phyloP scores from a whole-genome alignment of 805 yeast species.

The Millerozyma miso region DNA sequence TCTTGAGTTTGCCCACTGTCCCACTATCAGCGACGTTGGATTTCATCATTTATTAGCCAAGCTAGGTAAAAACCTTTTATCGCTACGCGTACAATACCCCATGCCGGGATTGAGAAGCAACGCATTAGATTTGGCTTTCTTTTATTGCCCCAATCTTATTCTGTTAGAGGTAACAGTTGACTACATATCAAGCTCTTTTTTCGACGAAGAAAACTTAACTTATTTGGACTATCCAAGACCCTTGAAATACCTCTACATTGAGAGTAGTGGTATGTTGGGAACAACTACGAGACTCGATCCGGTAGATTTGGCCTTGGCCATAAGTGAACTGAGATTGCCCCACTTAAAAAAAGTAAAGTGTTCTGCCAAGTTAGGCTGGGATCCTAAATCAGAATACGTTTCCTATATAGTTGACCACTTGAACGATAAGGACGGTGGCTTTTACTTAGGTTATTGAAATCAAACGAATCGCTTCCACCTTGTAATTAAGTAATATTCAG shows the following conservation, averaged over 20 bases:
- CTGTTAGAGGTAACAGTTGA: slow-evolving; percentile 73
- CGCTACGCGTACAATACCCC: slow-evolving; percentile 75
- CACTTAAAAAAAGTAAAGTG: slow-evolving; percentile 57
- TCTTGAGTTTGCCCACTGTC: slow-evolving; percentile 85
- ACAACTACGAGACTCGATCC: slow-evolving; percentile 81
- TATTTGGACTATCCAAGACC: slow-evolving; percentile 36
- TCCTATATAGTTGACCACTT: slow-evolving; percentile 57
- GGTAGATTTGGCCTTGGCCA: slow-evolving; percentile 80
- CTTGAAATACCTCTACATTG: slow-evolving; percentile 60
- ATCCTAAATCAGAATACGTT: slow-evolving; percentile 42
- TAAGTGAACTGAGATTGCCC: slow-evolving; percentile 75
- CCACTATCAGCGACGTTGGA: slow-evolving; percentile 62
- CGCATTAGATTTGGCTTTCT: slow-evolving; percentile 69
- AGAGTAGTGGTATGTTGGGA: slow-evolving; percentile 84
- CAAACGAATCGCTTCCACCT: neutral
- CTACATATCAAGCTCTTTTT: slow-evolving; percentile 51
- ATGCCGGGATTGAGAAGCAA: slow-evolving; percentile 73
- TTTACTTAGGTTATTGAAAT: slow-evolving; percentile 44
- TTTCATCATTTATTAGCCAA: slow-evolving; percentile 56
- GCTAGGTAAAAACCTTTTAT: slow-evolving; percentile 62
- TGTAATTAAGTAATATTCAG: no score
- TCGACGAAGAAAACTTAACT: slow-evolving; percentile 30
- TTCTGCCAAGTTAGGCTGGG: slow-evolving; percentile 85
- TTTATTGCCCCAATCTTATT: slow-evolving; percentile 69
- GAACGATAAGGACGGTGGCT: slow-evolving; percentile 75